Evolutionary conservation across 805 yeast genomes (phyloP), one percentile per base, ranked within the genome.

Genomic region (Suhomyces kilbournensis): DNA sequence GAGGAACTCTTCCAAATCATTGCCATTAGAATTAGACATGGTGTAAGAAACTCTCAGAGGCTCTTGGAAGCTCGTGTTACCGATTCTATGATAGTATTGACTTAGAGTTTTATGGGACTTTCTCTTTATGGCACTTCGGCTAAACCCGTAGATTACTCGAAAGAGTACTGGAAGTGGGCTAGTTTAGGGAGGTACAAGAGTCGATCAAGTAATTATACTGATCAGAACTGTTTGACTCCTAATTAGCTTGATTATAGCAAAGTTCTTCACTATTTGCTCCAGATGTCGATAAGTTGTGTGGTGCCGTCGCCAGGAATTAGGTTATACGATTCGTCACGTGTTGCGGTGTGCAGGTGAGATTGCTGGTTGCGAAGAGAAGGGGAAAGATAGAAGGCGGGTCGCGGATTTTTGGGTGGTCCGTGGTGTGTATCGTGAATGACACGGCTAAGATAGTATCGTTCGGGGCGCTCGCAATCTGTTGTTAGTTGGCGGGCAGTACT

Each of bases 1-100:
- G 26, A 72, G 65, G 30, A 64, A 61, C n/a, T 67, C 70, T 53
- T 72, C 76, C 35, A 38, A 15, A 39, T 50, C 43, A 49, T 49
- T 50, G 3, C 23, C 43, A 28, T 15, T 19, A n/a, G 43, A n/a
- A 22, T 35, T 46, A 23, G 48, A 34, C 48, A 46, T 46, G n/a
- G 17, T 14, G 28, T 7, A 15, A 14, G 38, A 34, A 7, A 1
- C 7, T 22, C 25, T 22, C 7, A 3, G 25, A 22, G 2, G n/a
- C 17, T 34, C 2, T 34, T 34, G 17, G 8, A 15, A n/a, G 38
- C 38, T 7, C 28, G 3, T 8, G 28, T 4, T 22, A 5, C 25
- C 25, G 25, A 22, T 22, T 22, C 32, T 28, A 28, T 32, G 35
- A 32, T 30, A 5, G n/a, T 30, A 14, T n/a, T n/a, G 35, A 32